These are phyloP conservation scores for Fusarium neocosmosporiellum DNA, from an alignment of 2,329 filamentous ascomycete species.

Conservation along the genomic window DNA sequence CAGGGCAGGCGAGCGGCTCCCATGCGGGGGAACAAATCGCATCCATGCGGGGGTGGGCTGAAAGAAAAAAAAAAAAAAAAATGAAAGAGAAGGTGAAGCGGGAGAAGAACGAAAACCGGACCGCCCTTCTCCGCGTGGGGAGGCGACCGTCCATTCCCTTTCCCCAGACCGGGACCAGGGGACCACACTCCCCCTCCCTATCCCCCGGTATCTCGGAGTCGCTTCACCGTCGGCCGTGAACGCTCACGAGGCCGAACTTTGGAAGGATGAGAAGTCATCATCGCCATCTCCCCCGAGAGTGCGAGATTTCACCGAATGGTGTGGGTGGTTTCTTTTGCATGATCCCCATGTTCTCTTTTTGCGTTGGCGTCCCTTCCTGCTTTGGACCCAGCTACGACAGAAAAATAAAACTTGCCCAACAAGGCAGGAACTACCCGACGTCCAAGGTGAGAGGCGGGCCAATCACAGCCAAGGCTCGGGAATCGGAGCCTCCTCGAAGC, in stretches of 20 bases:
- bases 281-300: slow-evolving; percentile 22
- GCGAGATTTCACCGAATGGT: slow-evolving; percentile 33
- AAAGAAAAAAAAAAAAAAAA: not conserved
- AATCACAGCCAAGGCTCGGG: slow-evolving; percentile 18
- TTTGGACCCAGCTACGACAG: slow-evolving; percentile 8
- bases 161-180: slow-evolving; percentile 25
- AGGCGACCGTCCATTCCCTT: slow-evolving; percentile 1
- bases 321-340: slow-evolving; percentile 5
- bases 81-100: not conserved
- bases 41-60: slow-evolving; percentile 39
- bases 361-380: not conserved
- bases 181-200: slow-evolving; percentile 19
- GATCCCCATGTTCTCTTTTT: slow-evolving; percentile 3
- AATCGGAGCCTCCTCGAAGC: slow-evolving; percentile 9
- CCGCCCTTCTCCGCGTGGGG: slow-evolving; percentile 5
- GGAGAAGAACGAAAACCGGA: not conserved
- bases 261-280: not conserved
- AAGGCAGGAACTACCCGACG: slow-evolving; percentile 26
- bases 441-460: slow-evolving; percentile 30
- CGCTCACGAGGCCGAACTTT: slow-evolving; percentile 6
- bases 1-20: slow-evolving; percentile 36
- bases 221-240: slow-evolving; percentile 26
- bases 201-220: slow-evolving; percentile 28
- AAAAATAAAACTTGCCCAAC: slow-evolving; percentile 35
- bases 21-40: slow-evolving; percentile 37